Base-by-base conservation (phyloP, 768 basidiomycete species). In the Galerina marginata region DNA sequence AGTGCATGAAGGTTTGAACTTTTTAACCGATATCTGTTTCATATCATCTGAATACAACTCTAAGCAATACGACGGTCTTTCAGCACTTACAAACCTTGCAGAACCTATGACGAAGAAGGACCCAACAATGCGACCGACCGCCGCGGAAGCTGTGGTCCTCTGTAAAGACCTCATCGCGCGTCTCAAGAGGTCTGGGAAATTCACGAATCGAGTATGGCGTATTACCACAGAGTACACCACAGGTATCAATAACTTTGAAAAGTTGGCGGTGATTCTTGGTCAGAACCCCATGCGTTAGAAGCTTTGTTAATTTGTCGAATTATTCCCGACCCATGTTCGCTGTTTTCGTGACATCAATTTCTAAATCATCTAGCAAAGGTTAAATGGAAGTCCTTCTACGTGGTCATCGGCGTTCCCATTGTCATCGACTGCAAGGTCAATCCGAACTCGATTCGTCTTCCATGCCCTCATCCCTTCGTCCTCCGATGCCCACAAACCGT, bases 281-380 rank as follows among this genome's bases (percentile, higher is more conserved):
- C 29, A 33, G 29, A 33, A 33, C 29, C 29, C 29, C 29, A 33
- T 33, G 29, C 29, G 7, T 33, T 33, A 33, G 29, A 33, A 33
- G 7, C 4, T 33, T 33, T 33, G 29, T 33, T 7, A 20, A 20
- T 20, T 20, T 20, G 29, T 33, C 29, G 29, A 33, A 33, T 33
- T 33, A 33, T 33, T 1, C 29, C 7, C 29, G 29, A 33, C 20
- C 20, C 20, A 20, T 20, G 20, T 20, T 20, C 20, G 20, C 2
- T 20, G 20, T 20, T 20, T 20, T 20, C 2, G 20, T 20, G 20
- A 20, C 20, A 29, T 14, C n/a, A 39, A 7, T 16, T 38, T 12
- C 2, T 14, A 51, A 15, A 20, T 16, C 12, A 16, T 42, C 9
- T 33, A 10, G 43, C 23, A 61, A 69, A 68, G n/a, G 71, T 71